Percentiles rank a stretch among this genome's conserved stretches.
phyloP scores from a whole-genome alignment of 2,329 filamentous ascomycete genomes.

The Exophiala phaeomuriformis region DNA sequence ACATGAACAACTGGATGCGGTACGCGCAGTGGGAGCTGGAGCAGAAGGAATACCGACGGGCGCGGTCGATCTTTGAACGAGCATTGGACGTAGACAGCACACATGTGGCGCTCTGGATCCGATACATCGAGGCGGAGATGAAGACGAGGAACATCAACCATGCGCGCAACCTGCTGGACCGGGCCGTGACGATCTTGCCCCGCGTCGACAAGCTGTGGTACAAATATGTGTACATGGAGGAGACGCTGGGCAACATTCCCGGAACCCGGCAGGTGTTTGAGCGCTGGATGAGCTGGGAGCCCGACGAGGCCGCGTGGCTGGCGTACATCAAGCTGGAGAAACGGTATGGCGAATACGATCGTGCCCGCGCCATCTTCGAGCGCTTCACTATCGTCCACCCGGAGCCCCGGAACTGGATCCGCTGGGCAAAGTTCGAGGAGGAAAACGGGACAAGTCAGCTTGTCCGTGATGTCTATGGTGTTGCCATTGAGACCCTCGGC shows the following conservation, averaged over 20 bases:
- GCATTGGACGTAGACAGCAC: constrained; percentile 88
- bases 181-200: constrained; percentile 86
- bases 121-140: constrained; percentile 96
- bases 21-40: constrained; percentile 97
- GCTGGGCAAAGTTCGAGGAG: constrained; percentile 96
- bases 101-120: constrained; percentile 77
- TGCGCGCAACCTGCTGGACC: constrained; percentile 85
- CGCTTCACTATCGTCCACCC: constrained; percentile 88
- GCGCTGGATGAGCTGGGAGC: constrained; percentile 97
- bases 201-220: constrained; percentile 97
- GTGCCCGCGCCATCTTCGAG: constrained; percentile 82
- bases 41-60: constrained; percentile 92
- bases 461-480: constrained; percentile 85
- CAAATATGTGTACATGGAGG: constrained; percentile 98
- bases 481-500: constrained; percentile 78
- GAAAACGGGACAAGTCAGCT: constrained; percentile 87
- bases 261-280: constrained; percentile 93
- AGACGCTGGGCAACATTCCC: constrained; percentile 89
- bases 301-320: constrained; percentile 89
- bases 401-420: constrained; percentile 95
- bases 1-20: constrained; percentile 98
- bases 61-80: constrained; percentile 87
- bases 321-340: constrained; percentile 97
- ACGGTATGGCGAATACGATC: constrained; percentile 82
- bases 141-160: constrained; percentile 93